phyloP scores from a whole-genome alignment of 2,329 filamentous ascomycete species.

The Phaeosphaeria sp. region DNA sequence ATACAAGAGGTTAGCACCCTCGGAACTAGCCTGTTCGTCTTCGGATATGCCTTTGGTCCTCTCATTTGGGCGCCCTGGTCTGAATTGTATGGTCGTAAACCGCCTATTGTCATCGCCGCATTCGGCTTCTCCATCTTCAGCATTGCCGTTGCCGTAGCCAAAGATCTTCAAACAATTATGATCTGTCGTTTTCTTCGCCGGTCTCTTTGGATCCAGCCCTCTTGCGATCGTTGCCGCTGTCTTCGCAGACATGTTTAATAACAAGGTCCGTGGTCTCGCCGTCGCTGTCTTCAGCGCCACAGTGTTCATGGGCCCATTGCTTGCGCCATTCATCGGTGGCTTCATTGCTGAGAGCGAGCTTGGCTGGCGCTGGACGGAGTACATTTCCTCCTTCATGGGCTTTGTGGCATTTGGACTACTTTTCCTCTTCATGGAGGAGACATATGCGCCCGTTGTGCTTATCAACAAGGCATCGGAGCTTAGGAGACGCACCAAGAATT shows the following conservation, averaged over 20 bases:
- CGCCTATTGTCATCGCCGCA: conserved; percentile 56
- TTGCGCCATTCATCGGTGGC: conserved; percentile 62
- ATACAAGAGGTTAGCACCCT: conserved; percentile 39
- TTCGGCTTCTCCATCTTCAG: conserved; percentile 61
- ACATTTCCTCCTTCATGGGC: conserved; percentile 64
- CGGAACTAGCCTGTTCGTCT: conserved; percentile 43
- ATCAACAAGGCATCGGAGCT: conserved; percentile 63
- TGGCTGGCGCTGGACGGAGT: conserved; percentile 63
- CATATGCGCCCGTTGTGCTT: conserved; percentile 64
- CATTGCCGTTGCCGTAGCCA: conserved; percentile 56
- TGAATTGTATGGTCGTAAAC: conserved; percentile 58
- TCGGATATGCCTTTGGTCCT: conserved; percentile 48
- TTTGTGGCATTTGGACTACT: conserved; percentile 56
- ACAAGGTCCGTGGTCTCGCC: conserved; percentile 48
- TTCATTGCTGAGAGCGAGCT: conserved; percentile 58
- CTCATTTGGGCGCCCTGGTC: conserved; percentile 58
- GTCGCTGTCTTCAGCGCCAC: conserved; percentile 60
- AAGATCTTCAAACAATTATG: conserved; percentile 61
- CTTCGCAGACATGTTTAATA: conserved; percentile 64
- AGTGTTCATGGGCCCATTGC: conserved; percentile 58
- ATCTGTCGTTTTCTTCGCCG: conserved; percentile 62
- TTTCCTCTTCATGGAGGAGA: conserved; percentile 62
- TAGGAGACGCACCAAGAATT: conserved; percentile 63
- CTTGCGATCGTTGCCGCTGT: conserved; percentile 60
- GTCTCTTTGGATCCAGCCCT: conserved; percentile 61